phyloP scores from a whole-genome alignment of 306 rosid species.

The Cucurbita argyrosperma region DNA sequence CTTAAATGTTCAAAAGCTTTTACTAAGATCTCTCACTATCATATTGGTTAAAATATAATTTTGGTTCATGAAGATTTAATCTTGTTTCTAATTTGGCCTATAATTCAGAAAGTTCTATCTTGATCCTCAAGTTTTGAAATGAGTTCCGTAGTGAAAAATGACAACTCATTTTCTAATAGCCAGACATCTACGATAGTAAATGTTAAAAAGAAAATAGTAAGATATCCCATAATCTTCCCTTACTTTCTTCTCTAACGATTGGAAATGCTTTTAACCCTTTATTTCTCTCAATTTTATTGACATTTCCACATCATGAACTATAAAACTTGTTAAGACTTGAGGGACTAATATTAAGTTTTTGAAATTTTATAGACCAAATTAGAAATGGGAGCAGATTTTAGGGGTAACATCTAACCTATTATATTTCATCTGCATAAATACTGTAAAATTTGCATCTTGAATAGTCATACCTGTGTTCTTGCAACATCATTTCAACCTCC shows the following conservation, averaged over 20 bases:
- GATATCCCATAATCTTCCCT: neutral
- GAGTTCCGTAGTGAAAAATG: neutral
- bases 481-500: conserved; percentile 79
- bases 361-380: neutral
- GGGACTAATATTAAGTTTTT: neutral
- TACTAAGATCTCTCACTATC: neutral
- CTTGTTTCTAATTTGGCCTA: neutral
- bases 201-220: neutral
- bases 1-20: no score
- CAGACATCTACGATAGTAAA: neutral
- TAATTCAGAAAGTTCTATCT: neutral
- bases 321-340: neutral
- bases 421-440: neutral
- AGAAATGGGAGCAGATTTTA: neutral
- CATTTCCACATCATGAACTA: neutral
- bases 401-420: neutral
- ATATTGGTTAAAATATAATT: neutral
- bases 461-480: conserved; percentile 58
- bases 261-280: neutral
- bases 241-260: neutral
- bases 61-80: neutral
- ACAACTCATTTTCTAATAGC: neutral
- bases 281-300: neutral
- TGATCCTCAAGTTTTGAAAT: neutral
- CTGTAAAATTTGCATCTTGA: conserved; percentile 12